A percentile compares a stretch with the other conserved stretches of the same genome.
These are phyloP conservation scores for Coemansia sp. DNA, from an alignment of 192 early-diverging fungal genomes.

Conservation along the genomic window DNA sequence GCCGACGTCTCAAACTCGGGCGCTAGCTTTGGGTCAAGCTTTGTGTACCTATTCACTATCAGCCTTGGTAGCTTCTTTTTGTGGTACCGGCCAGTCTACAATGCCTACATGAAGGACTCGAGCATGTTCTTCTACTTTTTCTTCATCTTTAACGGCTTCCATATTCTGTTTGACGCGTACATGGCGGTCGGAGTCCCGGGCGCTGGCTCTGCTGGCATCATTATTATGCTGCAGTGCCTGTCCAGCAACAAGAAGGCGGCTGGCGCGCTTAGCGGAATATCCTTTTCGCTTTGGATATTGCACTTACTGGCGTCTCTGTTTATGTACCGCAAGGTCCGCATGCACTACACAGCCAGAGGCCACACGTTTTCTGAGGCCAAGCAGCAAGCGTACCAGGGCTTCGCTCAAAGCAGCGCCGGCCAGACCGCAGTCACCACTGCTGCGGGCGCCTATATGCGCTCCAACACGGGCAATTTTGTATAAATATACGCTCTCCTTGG, in stretches of 20 bases:
- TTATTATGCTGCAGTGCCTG: slow-evolving; percentile 73
- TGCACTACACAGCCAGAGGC: slow-evolving; percentile 68
- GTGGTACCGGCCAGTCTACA: slow-evolving; percentile 90
- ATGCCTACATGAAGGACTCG: slow-evolving; percentile 83
- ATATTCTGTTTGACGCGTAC: slow-evolving; percentile 77
- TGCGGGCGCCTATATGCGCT: slow-evolving; percentile 41
- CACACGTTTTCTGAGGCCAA: slow-evolving; percentile 76
- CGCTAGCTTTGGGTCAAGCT: slow-evolving; percentile 77
- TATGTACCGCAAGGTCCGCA: slow-evolving; percentile 61
- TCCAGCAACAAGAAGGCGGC: slow-evolving; percentile 66
- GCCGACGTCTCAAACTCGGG: slow-evolving; percentile 65
- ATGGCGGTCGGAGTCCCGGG: slow-evolving; percentile 86
- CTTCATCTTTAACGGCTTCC: slow-evolving; percentile 85
- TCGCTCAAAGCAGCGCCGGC: slow-evolving; percentile 59
- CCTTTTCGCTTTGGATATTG: slow-evolving; percentile 66
- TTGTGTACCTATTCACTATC: slow-evolving; percentile 76
- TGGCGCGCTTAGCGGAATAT: slow-evolving; percentile 66
- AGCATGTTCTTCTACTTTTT: slow-evolving; percentile 85
- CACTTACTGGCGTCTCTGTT: slow-evolving; percentile 65
- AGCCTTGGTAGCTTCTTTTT: slow-evolving; percentile 74
- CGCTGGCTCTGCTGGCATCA: slow-evolving; percentile 79
- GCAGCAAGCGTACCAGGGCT: slow-evolving; percentile 60
- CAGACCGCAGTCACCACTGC: slow-evolving; percentile 43
- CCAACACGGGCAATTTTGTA: slow-evolving; percentile 49
- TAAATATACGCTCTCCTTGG: slow-evolving; percentile 7